Evolutionary conservation across 2,329 filamentous ascomycete species (phyloP), one percentile per base, ranked within the genome.

Genomic region (Epicoccum nigrum): DNA sequence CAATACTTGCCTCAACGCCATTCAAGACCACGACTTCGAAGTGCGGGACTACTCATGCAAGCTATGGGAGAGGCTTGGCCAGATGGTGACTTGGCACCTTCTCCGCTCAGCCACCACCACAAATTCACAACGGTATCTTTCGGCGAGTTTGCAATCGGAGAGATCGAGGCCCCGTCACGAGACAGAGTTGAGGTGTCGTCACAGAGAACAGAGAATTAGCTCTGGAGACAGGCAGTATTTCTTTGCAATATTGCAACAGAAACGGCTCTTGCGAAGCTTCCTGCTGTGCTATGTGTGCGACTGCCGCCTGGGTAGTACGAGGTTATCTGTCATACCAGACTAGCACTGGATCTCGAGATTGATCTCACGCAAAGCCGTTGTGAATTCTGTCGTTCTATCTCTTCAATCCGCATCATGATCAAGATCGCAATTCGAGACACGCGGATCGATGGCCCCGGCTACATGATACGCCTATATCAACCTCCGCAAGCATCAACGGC

Each of bases 381-480:
- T 25, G 23, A 9, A 25, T 7, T 25, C 9, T 9, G 23, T 25
- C 23, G 6, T 4, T 9, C 9, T 6, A 25, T 25, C 23, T 4
- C 23, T 25, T 25, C 9, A 13, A 6, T 9, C 7, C 30, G 7
- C 12, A 31, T 31, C 13, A 13, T 13, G 7, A 6, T 13, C 30
- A 31, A 16, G 33, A 32, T 39, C 17, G 17, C 15, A 4, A 49
- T 2, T 31, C 21, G 25, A 32, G 21, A 32, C 38, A 4, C 15
- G 23, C 11, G 32, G 21, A 46, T 45, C 32, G 42, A 25, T 32
- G 25, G 21, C 43, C 16, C 30, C 49, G 43, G 49, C 20, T 47
- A 47, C 33, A 39, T 33, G 4, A 4, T 13, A 44, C 43, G 49
- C 33, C 39, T 47, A 47, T 39, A 47, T 34, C 49, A 52, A 12